Base-by-base conservation (phyloP, 2,329 filamentous ascomycete species). In the Aspergillus tanneri region DNA sequence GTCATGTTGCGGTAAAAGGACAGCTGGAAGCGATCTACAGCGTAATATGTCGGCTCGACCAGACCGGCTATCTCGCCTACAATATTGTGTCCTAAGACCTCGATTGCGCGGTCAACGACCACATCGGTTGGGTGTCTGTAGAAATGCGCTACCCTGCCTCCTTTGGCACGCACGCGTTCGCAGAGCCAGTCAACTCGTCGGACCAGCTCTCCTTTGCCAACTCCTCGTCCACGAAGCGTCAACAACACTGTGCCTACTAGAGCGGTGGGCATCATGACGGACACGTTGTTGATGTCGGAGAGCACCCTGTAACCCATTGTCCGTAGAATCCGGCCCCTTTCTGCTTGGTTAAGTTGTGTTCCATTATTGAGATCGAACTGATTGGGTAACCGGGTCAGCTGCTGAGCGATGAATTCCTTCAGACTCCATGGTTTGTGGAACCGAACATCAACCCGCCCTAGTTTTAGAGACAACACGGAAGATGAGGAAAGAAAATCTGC, bases 1-100 rank as follows among this genome's bases (percentile, higher is more conserved):
- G 92, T 96, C 93, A 97, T 97, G 70, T 99, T 99, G 43, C 93
- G 86, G 72, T 99, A 99, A 70, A 99, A 99, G 0, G 90, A 96
- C 8, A 99, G 80, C 66, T 99, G 93, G 75, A 99, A 99, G 44
- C 90, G 82, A 68, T 99, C 93, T 30, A 96, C 90, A 4, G 93
- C 93, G 62, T 89, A 96, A 70, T 89, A 97, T 0, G 93, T 97
- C 14, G 89, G 88, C 66, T 99, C 93, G 0, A 88, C 87, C 4
- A 99, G 73, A 0, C 86, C 89, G 28, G 85, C 80, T 0, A 95
- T 79, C 4, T 85, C 76, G 4, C 91, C 90, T 0, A 99, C 90
- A 1, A 99, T 79, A 42, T 93, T 87, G 45, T 89, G 88, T 0
- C 93, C 93, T 0, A 99, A 78, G 0, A 97, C 93, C 39, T 96